Evolutionary conservation across 2,329 filamentous ascomycete species (phyloP), one percentile per base, ranked within the genome.

Genomic region (Blastomyces parvus): DNA sequence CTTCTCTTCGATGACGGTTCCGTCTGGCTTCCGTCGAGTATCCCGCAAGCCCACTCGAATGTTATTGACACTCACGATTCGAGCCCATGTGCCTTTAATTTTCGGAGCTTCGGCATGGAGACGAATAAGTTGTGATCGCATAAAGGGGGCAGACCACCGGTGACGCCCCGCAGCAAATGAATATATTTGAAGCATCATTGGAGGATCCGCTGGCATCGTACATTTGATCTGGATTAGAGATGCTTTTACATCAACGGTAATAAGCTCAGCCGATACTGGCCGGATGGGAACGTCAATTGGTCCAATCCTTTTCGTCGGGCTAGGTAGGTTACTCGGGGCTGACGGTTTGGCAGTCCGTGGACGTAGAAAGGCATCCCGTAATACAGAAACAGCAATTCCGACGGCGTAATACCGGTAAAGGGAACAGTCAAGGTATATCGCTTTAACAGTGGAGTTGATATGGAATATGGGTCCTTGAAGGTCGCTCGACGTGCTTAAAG

Each of bases 351-450:
- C 62, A 33, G 59, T 60, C 17, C 33, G 53, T 5, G 52, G 62
- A 5, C 55, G 57, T 4, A 57, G 30, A 61, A 92, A 89, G 0
- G 88, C 88, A 70, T 86, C 86, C 62, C 83, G 82, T 30, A 99
- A 74, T 2, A 95, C 90, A 72, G 86, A 87, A 30, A 83, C 79
- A 9, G 93, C 94, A 64, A 97, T 86, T 0, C 91, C 89, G 33
- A 95, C 82, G 0, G 92, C 88, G 72, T 97, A 99, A 72, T 96
- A 92, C 3, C 92, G 88, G 74, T 95, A 96, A 0, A 99, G 83
- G 0, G 95, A 99, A 72, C 97, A 97, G 60, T 95, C 88, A 8
- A 96, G 71, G 65, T 90, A 85, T 1, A 99, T 77, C 6, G 89
- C 90, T 68, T 88, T 88, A 25, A 94, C 83, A 61, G 89, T 85